Percentiles rank a stretch among this genome's conserved stretches.
Conservation (phyloP, 257 asterid species). For the Fraxinus cuspidata region DNA sequence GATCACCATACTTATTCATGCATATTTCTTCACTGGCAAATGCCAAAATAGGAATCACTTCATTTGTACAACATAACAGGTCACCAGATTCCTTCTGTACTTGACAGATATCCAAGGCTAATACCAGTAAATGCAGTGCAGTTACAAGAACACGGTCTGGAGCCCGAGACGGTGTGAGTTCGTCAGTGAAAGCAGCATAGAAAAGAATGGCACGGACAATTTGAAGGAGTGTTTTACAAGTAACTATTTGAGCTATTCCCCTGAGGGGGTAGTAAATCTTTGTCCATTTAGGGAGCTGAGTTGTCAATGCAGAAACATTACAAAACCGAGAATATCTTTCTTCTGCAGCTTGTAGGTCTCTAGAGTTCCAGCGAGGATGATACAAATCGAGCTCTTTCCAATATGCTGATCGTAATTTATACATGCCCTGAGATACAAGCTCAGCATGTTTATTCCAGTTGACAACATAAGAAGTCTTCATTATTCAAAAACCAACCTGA, state of each 20-base stretch:
- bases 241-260: constrained; percentile 82
- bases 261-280: constrained; percentile 78
- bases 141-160: constrained; percentile 75
- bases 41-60: constrained; percentile 70
- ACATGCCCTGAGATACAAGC: constrained; percentile 69
- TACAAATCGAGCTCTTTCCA: constrained; percentile 97
- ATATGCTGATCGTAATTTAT: constrained; percentile 59
- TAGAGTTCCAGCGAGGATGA: constrained; percentile 93
- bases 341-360: constrained; percentile 91
- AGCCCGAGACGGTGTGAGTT: constrained; percentile 61
- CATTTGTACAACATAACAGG: constrained; percentile 47
- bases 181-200: constrained; percentile 71
- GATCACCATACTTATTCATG: constrained; percentile 59
- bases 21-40: constrained; percentile 75
- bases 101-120: constrained; percentile 76
- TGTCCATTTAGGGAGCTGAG: constrained; percentile 91
- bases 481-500: constrained; percentile 61
- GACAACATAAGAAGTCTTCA: neutral
- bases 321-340: constrained; percentile 88
- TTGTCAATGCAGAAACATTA: constrained; percentile 70
- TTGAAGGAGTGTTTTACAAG: constrained; percentile 75
- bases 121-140: constrained; percentile 85
- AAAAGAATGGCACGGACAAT: constrained; percentile 78
- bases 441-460: constrained; percentile 4
- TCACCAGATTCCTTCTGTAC: constrained; percentile 62